These are phyloP conservation scores for Cyphellophora europaea DNA, from an alignment of 2,329 filamentous ascomycete genomes.

Conservation along the genomic window DNA sequence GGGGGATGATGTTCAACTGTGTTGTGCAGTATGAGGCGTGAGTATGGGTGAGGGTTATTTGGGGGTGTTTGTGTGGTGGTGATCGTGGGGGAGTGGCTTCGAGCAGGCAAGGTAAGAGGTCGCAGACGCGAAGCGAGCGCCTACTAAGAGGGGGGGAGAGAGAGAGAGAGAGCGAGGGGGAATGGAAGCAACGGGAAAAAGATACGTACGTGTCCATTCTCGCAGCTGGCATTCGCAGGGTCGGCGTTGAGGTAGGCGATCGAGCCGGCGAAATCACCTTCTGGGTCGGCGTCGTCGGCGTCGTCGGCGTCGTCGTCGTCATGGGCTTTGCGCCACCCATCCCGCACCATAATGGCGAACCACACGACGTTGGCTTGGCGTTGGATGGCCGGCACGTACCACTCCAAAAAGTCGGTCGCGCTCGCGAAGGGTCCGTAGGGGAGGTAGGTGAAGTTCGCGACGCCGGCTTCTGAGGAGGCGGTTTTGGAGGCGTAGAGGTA, in stretches of 20 bases:
- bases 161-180: too few species aligned
- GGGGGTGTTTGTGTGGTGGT: slow-evolving; percentile 20
- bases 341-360: slow-evolving; percentile 5
- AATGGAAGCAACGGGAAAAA: neutral
- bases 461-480: neutral
- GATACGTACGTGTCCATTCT: slow-evolving; percentile 4
- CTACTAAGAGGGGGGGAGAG: too few species aligned
- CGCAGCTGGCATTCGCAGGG: slow-evolving; percentile 1
- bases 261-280: slow-evolving; percentile 4
- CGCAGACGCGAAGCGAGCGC: too few species aligned
- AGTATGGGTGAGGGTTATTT: too few species aligned
- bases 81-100: neutral
- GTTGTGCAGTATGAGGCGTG: slow-evolving; percentile 20
- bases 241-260: slow-evolving; percentile 4
- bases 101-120: too few species aligned
- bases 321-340: neutral
- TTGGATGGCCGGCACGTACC: neutral
- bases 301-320: neutral
- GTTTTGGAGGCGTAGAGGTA: neutral
- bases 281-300: neutral
- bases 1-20: slow-evolving; percentile 26
- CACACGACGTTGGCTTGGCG: neutral
- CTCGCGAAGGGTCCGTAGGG: slow-evolving; percentile 2
- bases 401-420: neutral
- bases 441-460: slow-evolving; percentile 3